phyloP scores from a whole-genome alignment of 257 asterid species.

The Primulina huaijiensis region DNA sequence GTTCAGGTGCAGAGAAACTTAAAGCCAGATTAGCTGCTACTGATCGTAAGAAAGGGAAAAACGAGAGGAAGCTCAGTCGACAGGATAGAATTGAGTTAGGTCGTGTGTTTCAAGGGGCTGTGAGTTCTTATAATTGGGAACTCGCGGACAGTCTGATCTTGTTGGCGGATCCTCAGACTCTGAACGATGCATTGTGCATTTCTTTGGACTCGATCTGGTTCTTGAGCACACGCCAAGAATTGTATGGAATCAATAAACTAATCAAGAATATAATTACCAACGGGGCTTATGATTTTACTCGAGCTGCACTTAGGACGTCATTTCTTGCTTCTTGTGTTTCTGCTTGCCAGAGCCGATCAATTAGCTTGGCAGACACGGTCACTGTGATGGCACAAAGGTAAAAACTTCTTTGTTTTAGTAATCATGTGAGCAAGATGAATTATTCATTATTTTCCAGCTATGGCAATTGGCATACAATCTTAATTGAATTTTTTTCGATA shows the following conservation, averaged over 20 bases:
- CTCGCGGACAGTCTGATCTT: constrained; percentile 80
- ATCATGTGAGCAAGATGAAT: not conserved
- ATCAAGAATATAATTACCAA: constrained; percentile 73
- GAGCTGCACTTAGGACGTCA: constrained; percentile 94
- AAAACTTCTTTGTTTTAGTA: constrained; percentile 6
- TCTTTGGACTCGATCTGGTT: constrained; percentile 95
- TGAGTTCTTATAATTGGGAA: constrained; percentile 93
- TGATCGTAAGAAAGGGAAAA: constrained; percentile 56
- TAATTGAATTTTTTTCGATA: no score
- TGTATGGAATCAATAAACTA: constrained; percentile 71
- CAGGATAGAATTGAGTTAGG: constrained; percentile 93
- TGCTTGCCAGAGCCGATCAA: constrained; percentile 94
- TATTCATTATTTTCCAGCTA: no score
- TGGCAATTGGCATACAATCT: not conserved
- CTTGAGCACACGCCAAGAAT: constrained; percentile 67
- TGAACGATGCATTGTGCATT: constrained; percentile 85
- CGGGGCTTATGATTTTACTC: constrained; percentile 88
- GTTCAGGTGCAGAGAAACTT: constrained; percentile 80
- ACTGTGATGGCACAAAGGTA: constrained; percentile 98
- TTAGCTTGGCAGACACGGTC: constrained; percentile 95
- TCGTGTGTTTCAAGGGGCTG: constrained; percentile 87
- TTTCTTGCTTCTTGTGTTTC: constrained; percentile 98
- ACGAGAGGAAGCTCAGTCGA: constrained; percentile 79
- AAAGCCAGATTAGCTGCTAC: constrained; percentile 62
- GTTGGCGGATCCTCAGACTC: constrained; percentile 90